A percentile compares a stretch with the other conserved stretches of the same genome.
phyloP scores from a whole-genome alignment of 495 filamentous ascomycete genomes.

The Antarctomyces pellizariae region DNA sequence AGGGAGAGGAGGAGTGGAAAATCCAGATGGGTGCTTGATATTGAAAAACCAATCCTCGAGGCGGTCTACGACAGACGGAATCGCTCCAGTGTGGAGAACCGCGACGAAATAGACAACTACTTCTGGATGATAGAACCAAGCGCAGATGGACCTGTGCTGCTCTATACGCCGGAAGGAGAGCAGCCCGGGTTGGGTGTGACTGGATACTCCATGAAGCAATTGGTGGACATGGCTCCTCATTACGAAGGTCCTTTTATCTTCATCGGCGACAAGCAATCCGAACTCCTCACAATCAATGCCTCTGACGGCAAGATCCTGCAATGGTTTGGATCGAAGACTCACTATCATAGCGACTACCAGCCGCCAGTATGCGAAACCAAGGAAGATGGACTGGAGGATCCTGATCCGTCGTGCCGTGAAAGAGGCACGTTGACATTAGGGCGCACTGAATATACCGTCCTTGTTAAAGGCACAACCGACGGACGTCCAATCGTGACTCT shows the following conservation, averaged over 20 bases:
- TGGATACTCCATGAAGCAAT: conserved; percentile 58
- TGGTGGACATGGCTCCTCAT: conserved; percentile 54
- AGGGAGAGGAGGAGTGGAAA: conserved; percentile 69
- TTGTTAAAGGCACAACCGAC: conserved; percentile 53
- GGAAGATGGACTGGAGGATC: conserved; percentile 26
- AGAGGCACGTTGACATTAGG: conserved; percentile 55
- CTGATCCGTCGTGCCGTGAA: conserved; percentile 49
- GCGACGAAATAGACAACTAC: conserved; percentile 43
- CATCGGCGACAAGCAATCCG: conserved; percentile 75
- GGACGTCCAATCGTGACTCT: conserved; percentile 67
- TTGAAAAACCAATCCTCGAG: conserved; percentile 70
- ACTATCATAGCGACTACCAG: conserved; percentile 18
- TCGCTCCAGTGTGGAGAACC: conserved; percentile 29
- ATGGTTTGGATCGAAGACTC: conserved; percentile 24
- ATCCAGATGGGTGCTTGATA: conserved; percentile 60
- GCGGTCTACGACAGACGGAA: conserved; percentile 64
- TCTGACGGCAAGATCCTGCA: conserved; percentile 47
- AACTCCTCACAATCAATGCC: conserved; percentile 70
- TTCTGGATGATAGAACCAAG: conserved; percentile 95
- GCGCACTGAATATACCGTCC: conserved; percentile 69
- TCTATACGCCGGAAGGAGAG: conserved; percentile 49
- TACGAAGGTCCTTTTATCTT: conserved; percentile 53
- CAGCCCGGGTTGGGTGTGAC: conserved; percentile 57
- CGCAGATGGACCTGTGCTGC: conserved; percentile 68
- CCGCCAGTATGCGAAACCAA: too few relatives aligned